Evolutionary conservation across 495 filamentous ascomycete species (phyloP), one percentile per base, ranked within the genome.

Genomic region (Melanomma pulvis-pyrius): DNA sequence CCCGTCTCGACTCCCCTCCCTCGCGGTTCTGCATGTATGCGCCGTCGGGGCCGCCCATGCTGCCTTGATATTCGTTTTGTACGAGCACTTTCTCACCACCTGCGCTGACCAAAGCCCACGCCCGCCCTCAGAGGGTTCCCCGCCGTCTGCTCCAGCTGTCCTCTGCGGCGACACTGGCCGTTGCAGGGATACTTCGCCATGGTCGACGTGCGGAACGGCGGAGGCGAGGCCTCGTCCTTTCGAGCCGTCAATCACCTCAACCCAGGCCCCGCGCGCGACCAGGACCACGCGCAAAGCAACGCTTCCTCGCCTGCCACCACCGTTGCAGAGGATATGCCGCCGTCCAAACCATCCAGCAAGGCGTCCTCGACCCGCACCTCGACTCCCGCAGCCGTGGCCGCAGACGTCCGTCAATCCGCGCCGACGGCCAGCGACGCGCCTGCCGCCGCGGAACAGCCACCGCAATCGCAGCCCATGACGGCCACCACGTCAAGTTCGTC

Each of bases 381-480:
- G 36, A 71, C 69, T 44, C 69, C 59, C 12, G 54, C 65, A 51
- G 60, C 65, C 15, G 52, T 24, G 21, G 0, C 69, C 47, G 28
- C 68, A 60, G 68, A 71, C 63, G 53, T 63, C 59, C 63, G 64
- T 47, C 63, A 67, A 21, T 17, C 68, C 15, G 59, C 64, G 28
- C 69, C 65, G 26, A 41, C 39, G 22, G 28, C 69, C 44, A 61
- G 51, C 46, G 57, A 34, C 65, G 53, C 61, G 25, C 60, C 60
- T 21, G 44, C 59, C 12, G 54, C 63, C 32, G 8, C 47, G 2
- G 68, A 71, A 21, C 59, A 47, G 22, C 46, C 53, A 32, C 34
- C 61, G 34, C 76, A 76, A 36, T 77, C 79, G 47, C 74, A 79
- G 70, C 79, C 81, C 44, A 85, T 84, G 82, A 82, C 82, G 60